These are phyloP conservation scores for Fremontodendron californicum DNA, from an alignment of 345 rosid genomes.

Conservation along the genomic window DNA sequence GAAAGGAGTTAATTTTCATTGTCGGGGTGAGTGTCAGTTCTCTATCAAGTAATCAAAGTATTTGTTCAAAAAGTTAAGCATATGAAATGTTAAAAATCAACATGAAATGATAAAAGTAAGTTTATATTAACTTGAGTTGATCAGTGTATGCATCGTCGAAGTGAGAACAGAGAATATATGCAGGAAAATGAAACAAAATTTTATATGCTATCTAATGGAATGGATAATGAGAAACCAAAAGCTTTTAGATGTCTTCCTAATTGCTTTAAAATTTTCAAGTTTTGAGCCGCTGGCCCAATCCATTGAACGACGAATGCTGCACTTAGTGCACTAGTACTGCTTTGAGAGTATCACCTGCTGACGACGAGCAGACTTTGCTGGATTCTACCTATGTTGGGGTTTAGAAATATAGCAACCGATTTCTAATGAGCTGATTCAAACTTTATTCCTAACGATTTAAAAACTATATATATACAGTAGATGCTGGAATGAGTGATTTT, in stretches of 20 bases:
- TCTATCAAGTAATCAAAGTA: background rate
- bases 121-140: background rate
- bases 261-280: background rate
- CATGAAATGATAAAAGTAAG: background rate
- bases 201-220: background rate
- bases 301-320: background rate
- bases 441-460: background rate
- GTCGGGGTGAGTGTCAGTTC: conserved; percentile 15
- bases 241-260: background rate
- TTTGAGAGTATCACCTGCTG: background rate
- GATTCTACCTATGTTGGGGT: background rate
- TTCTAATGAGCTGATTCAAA: background rate
- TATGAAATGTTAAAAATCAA: background rate
- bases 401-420: background rate
- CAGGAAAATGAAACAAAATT: background rate
- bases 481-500: background rate
- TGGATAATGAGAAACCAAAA: background rate
- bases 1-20: background rate
- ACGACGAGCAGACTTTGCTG: background rate
- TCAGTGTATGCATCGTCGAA: background rate
- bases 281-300: background rate
- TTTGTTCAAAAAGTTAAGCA: background rate
- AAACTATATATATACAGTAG: background rate
- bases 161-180: background rate
- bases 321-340: background rate